Evolutionary conservation across 441 rosid species (phyloP).

Genomic region (Bocquillonia castaneifolia): DNA sequence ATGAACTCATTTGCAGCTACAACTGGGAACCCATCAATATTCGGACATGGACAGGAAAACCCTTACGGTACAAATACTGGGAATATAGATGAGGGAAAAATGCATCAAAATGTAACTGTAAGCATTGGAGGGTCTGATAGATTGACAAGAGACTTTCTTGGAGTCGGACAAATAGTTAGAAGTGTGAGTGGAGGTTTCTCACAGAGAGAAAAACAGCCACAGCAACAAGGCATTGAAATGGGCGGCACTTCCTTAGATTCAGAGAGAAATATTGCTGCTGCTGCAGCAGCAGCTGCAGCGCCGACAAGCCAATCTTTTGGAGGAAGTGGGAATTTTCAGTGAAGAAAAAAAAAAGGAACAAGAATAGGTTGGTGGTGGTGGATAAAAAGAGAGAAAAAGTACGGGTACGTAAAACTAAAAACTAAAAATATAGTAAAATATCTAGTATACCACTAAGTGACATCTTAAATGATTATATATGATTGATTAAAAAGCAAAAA

Average conservation of each 20-base stretch:
- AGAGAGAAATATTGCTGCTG: constrained; percentile 36
- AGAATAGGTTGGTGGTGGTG: not conserved
- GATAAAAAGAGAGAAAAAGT: constrained; percentile 20
- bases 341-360: constrained; percentile 7
- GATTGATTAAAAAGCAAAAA: constrained; percentile 22
- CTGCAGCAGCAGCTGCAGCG: constrained; percentile 28
- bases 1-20: constrained; percentile 45
- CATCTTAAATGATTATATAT: constrained; percentile 15
- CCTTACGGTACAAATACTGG: constrained; percentile 20
- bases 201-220: constrained; percentile 42
- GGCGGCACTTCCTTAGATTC: constrained; percentile 43
- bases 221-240: constrained; percentile 35
- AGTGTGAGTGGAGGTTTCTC: constrained; percentile 53
- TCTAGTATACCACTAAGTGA: not conserved
- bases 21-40: constrained; percentile 38
- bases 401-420: constrained; percentile 29
- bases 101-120: constrained; percentile 28
- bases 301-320: constrained; percentile 48
- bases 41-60: constrained; percentile 35
- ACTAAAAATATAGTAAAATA: not conserved
- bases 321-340: constrained; percentile 52
- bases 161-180: constrained; percentile 63
- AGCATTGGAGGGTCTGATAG: constrained; percentile 47
- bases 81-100: constrained; percentile 30
- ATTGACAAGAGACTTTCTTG: constrained; percentile 70